phyloP scores from a whole-genome alignment of 257 asterid genomes.

The Nicotiana tomentosiformis region DNA sequence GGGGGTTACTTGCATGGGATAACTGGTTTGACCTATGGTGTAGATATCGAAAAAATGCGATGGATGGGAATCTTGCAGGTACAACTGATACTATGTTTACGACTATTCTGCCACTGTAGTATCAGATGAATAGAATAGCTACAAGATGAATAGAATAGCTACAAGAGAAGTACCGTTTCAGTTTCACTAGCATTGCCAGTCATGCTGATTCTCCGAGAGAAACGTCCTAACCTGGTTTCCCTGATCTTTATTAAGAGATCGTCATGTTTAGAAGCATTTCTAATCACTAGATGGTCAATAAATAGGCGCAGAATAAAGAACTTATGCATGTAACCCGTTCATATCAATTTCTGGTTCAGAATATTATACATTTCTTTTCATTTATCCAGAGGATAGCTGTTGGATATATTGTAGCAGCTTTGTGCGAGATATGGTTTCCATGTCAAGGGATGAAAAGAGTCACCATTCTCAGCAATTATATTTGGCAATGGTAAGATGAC shows the following conservation, averaged over 20 bases:
- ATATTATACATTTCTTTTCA: neutral
- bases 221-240: neutral
- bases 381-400: slow-evolving; percentile 71
- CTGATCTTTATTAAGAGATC: neutral
- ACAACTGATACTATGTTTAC: neutral
- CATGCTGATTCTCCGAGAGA: neutral
- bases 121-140: neutral
- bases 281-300: neutral
- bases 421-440: slow-evolving; percentile 87
- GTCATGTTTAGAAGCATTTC: neutral
- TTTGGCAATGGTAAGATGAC: slow-evolving; percentile 66
- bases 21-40: slow-evolving; percentile 79
- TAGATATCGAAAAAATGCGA: slow-evolving; percentile 65
- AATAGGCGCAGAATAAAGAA: neutral
- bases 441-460: slow-evolving; percentile 38
- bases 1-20: slow-evolving; percentile 91
- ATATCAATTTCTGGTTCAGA: slow-evolving; percentile 3
- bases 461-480: slow-evolving; percentile 26
- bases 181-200: neutral
- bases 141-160: neutral
- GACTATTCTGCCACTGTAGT: neutral
- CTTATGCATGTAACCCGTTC: neutral
- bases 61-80: slow-evolving; percentile 88
- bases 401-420: slow-evolving; percentile 60
- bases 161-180: neutral